Conservation (phyloP, 2,329 filamentous ascomycete genomes). For the Penicillium sp. region DNA sequence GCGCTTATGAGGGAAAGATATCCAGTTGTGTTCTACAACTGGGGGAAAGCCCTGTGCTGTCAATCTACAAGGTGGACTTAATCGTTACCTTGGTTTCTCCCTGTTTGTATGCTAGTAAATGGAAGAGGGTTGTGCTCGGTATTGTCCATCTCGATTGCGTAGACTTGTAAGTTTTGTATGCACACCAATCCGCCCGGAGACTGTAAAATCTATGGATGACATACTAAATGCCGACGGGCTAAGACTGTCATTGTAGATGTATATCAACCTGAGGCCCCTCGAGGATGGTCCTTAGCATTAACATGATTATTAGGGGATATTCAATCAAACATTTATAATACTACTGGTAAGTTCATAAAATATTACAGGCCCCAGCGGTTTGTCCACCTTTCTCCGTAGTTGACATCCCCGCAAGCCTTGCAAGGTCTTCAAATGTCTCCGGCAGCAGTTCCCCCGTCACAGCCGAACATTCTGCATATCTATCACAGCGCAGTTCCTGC, state of each 20-base stretch:
- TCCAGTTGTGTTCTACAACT: conserved; percentile 55
- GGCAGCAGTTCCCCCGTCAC: conserved; percentile 59
- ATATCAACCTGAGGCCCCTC: not conserved
- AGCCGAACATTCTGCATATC: conserved; percentile 64
- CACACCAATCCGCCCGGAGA: not conserved
- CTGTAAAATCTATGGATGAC: not conserved
- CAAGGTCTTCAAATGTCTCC: conserved; percentile 62
- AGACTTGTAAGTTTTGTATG: not conserved
- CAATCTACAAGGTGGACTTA: conserved; percentile 77
- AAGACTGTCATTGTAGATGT: not conserved
- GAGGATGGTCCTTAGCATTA: not conserved
- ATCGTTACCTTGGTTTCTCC: conserved; percentile 70
- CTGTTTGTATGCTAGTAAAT: conserved; percentile 41
- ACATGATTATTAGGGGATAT: not conserved
- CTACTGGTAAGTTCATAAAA: conserved; percentile 33
- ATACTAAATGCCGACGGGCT: not conserved
- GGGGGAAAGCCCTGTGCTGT: conserved; percentile 99
- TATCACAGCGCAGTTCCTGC: conserved; percentile 60
- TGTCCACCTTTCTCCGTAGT: conserved; percentile 56
- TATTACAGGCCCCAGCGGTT: conserved; percentile 42
- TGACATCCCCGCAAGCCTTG: conserved; percentile 57
- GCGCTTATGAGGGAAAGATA: conserved; percentile 99
- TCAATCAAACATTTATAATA: not conserved
- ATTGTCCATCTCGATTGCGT: conserved; percentile 11
- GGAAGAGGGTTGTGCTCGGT: conserved; percentile 37